Base-by-base conservation (phyloP, 331 rosid genomes). In the Quercus phellos region DNA sequence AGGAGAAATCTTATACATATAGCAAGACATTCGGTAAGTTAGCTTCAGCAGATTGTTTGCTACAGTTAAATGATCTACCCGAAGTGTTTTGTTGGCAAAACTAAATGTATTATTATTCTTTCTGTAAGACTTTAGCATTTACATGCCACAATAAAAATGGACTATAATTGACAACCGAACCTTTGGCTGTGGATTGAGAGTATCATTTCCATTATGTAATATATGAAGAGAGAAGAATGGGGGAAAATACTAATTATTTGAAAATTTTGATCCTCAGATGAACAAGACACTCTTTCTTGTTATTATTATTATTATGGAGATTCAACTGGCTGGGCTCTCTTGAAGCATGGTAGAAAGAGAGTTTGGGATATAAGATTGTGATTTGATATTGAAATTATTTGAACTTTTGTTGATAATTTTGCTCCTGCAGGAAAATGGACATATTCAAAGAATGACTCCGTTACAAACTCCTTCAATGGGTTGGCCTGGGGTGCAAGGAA, bases 401-500 rank as follows among this genome's bases (percentile, higher is more conserved):
- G 56, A 58, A 29, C 72, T 80, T 76, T 87, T 76, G 60, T 35
- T 18, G 42, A 30, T 73, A 38, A 35, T 64, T 68, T 69, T 30
- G 55, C 78, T 73, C 38, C 38, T 82, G 89, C 83, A 94, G 98
- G 97, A 87, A 55, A 90, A 88, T 70, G 92, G 90, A 77, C 84
- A 89, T 78, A 54, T 81, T 55, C 92, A 79, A 51, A 82, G 94
- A 79, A 82, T 90, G 89, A 85, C 86, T 42, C 88, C 93, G 0
- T 77, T 85, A 72, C 98, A 87, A 81, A 72, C 87, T 68, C 96
- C 92, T 24, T 72, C 90, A 7, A 72, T 89, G 83, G 90, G 88
- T 75, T 92, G 97, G 97, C 89, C 91, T 54, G 89, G 92, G 74
- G 79, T 85, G 53, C 97, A 89, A 78, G 98, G 96, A 81, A 59